These are phyloP conservation scores for Ceriops zippeliana DNA, from an alignment of 345 rosid genomes.

Conservation along the genomic window DNA sequence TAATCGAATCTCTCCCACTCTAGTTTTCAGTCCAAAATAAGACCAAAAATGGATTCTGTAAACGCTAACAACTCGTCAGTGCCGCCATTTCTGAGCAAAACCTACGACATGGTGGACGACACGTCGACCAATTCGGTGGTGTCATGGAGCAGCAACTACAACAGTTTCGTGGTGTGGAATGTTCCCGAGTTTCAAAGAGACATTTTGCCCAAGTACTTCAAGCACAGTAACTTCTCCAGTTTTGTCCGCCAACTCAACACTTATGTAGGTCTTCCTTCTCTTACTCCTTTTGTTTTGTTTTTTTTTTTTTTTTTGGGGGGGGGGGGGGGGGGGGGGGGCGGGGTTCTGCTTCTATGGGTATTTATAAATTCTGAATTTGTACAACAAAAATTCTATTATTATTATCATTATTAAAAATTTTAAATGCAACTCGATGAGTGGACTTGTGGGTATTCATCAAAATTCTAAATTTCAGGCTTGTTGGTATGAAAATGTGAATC, in stretches of 20 bases:
- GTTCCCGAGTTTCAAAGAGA: slow-evolving; percentile 23
- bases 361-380: neutral
- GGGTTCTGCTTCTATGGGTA: neutral
- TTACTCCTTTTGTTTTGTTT: neutral
- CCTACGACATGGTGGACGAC: slow-evolving; percentile 28
- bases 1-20: no score
- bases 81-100: slow-evolving; percentile 30
- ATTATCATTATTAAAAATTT: no score
- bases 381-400: no score
- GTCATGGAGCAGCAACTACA: slow-evolving; percentile 22
- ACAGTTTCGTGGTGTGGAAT: slow-evolving; percentile 29
- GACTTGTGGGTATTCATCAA: no score
- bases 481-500: no score
- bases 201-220: slow-evolving; percentile 40
- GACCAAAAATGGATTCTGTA: slow-evolving; percentile 5
- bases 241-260: slow-evolving; percentile 88
- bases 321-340: no score
- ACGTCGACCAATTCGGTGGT: slow-evolving; percentile 22
- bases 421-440: no score
- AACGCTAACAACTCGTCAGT: slow-evolving; percentile 3
- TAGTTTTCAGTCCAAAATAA: no score
- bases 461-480: neutral
- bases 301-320: neutral
- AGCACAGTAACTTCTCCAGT: slow-evolving; percentile 89
- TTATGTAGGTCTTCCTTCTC: slow-evolving; percentile 41